Evolutionary conservation across 805 yeast species (phyloP).

Genomic region (Millerozyma acaciae): DNA sequence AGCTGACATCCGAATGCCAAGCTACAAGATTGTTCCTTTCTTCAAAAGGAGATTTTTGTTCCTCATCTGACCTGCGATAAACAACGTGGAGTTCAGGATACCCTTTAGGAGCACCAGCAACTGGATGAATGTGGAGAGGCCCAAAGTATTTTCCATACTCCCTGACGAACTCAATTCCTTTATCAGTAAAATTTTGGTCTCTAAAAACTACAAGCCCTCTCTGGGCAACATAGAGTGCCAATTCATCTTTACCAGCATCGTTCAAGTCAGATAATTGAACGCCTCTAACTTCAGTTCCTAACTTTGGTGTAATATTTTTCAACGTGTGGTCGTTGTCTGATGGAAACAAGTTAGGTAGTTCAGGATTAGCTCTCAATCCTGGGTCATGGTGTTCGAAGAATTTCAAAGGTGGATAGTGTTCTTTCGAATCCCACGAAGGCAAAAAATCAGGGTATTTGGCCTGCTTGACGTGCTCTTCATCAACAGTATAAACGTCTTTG

Average conservation of each 20-base stretch:
- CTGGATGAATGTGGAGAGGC: conserved; percentile 44
- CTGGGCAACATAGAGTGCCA: conserved; percentile 63
- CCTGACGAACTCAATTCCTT: conserved; percentile 29
- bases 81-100: conserved; percentile 28
- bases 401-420: conserved; percentile 47
- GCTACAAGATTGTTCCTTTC: conserved; percentile 24
- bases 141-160: conserved; percentile 35
- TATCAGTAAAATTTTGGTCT: conserved; percentile 54
- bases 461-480: conserved; percentile 11
- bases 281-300: conserved; percentile 65
- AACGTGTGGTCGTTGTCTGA: conserved; percentile 20
- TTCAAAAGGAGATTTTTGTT: conserved; percentile 11
- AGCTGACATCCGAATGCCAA: conserved; percentile 38
- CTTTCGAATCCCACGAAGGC: conserved; percentile 32
- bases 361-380: conserved; percentile 55
- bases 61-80: conserved; percentile 18
- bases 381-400: conserved; percentile 56
- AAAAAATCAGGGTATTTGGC: conserved; percentile 22
- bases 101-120: conserved; percentile 34
- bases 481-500: conserved; percentile 12
- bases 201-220: conserved; percentile 65
- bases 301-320: conserved; percentile 55
- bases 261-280: conserved; percentile 53
- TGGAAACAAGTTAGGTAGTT: conserved; percentile 48
- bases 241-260: conserved; percentile 57